phyloP scores from a whole-genome alignment of 768 basidiomycete species.

The Tricholoma terreum region DNA sequence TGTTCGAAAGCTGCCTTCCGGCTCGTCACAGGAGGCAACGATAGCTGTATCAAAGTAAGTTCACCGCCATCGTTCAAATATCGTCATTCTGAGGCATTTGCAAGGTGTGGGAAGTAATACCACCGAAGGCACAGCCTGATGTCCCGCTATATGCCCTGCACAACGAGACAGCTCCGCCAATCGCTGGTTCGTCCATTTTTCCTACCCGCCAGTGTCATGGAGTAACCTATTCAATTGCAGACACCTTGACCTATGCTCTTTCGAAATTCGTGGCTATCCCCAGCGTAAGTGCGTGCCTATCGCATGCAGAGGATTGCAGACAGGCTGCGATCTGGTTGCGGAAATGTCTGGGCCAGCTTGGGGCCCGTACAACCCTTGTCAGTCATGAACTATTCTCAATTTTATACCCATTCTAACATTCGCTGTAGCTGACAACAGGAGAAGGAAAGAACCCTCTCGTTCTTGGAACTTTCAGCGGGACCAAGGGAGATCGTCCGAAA shows the following conservation, averaged over 20 bases:
- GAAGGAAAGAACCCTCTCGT: conserved; percentile 85
- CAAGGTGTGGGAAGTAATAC: conserved; percentile 55
- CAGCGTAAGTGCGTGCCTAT: conserved; percentile 70
- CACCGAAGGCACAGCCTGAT: conserved; percentile 25
- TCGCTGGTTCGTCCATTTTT: conserved; percentile 5
- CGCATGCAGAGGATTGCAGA: conserved; percentile 81
- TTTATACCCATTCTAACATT: neutral
- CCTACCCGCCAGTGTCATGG: neutral
- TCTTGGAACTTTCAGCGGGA: conserved; percentile 80
- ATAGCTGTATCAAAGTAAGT: conserved; percentile 76
- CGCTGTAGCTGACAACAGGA: conserved; percentile 64
- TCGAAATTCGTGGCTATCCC: conserved; percentile 85
- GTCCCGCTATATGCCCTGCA: conserved; percentile 2
- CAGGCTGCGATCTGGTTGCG: conserved; percentile 93
- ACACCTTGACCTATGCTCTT: conserved; percentile 75
- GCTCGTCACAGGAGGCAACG: conserved; percentile 81
- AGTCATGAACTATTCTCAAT: conserved; percentile 17
- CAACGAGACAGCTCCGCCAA: neutral
- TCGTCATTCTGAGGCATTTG: neutral
- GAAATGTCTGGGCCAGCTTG: conserved; percentile 84
- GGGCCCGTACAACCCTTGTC: conserved; percentile 77
- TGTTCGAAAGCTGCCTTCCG: conserved; percentile 30
- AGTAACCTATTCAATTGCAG: conserved; percentile 28
- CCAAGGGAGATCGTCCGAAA: conserved; percentile 52
- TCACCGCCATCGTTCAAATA: neutral